These are phyloP conservation scores for Microcyclosporella mali DNA, from an alignment of 2,329 filamentous ascomycete genomes.

Conservation along the genomic window DNA sequence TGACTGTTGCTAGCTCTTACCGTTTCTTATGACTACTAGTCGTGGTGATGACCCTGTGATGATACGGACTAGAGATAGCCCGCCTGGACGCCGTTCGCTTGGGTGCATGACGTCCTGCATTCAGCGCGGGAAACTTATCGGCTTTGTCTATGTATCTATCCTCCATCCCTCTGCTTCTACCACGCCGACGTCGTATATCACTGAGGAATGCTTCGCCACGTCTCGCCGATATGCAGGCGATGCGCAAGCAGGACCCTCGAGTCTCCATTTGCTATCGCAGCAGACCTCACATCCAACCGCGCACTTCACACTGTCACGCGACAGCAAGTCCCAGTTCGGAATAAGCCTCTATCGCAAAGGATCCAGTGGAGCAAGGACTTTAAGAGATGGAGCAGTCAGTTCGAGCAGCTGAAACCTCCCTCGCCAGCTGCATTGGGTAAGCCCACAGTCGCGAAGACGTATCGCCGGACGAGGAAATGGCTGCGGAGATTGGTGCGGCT, in stretches of 20 bases:
- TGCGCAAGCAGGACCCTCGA: slow-evolving; percentile 26
- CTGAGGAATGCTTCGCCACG: slow-evolving; percentile 19
- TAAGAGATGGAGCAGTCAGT: slow-evolving; percentile 15
- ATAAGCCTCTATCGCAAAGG: neutral
- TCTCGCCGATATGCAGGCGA: slow-evolving; percentile 28
- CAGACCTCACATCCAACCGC: slow-evolving; percentile 13
- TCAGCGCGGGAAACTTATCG: neutral
- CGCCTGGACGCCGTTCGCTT: neutral
- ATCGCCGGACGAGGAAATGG: slow-evolving; percentile 66
- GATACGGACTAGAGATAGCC: too few species aligned
- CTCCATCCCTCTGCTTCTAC: neutral
- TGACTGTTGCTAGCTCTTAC: too few species aligned
- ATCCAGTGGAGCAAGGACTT: neutral
- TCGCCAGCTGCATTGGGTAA: slow-evolving; percentile 71
- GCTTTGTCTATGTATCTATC: neutral
- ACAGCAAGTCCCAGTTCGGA: neutral
- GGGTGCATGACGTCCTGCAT: slow-evolving; percentile 1
- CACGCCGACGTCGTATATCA: slow-evolving; percentile 3
- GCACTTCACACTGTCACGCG: neutral
- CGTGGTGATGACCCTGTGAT: too few species aligned
- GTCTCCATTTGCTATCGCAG: slow-evolving; percentile 19
- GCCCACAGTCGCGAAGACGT: slow-evolving; percentile 64
- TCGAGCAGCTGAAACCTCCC: slow-evolving; percentile 54
- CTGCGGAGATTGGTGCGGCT: slow-evolving; percentile 64
- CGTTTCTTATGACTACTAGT: too few species aligned